phyloP scores from a whole-genome alignment of 768 basidiomycete species.

The Kwoniella bestiolae region DNA sequence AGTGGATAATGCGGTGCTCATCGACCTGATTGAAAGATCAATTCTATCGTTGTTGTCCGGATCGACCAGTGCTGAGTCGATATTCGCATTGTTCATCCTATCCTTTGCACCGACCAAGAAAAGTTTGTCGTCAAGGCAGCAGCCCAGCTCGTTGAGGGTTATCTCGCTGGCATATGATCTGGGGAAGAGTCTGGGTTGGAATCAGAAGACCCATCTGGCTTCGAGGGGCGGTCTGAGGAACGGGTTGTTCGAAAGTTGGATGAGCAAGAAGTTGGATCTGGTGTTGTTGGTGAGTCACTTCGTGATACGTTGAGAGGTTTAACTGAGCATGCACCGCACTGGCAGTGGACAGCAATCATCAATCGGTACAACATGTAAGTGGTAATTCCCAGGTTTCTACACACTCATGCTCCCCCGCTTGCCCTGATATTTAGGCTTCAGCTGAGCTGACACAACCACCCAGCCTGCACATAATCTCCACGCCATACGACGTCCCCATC shows the following conservation, averaged over 20 bases:
- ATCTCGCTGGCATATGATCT: constrained; percentile 20
- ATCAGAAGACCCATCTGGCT: background rate
- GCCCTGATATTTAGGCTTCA: background rate
- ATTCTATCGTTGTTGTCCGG: constrained; percentile 7
- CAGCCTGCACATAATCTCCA: constrained; percentile 9
- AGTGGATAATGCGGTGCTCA: background rate
- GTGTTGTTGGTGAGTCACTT: constrained; percentile 7
- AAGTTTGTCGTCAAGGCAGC: background rate
- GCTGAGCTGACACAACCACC: background rate
- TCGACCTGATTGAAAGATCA: background rate
- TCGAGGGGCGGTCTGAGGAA: background rate
- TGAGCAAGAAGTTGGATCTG: constrained; percentile 4
- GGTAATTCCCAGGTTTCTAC: too few species aligned
- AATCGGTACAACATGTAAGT: constrained; percentile 26
- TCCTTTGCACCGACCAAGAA: constrained; percentile 12
- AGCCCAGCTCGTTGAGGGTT: constrained; percentile 5
- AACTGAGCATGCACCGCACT: background rate
- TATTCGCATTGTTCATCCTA: constrained; percentile 7
- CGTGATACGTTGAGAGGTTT: background rate
- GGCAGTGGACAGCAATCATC: constrained; percentile 18
- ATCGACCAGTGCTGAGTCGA: background rate
- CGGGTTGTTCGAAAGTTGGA: constrained; percentile 4
- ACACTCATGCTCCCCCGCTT: too few species aligned
- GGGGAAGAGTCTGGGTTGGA: constrained; percentile 4
- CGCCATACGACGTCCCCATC: background rate